phyloP scores from a whole-genome alignment of 2,329 filamentous ascomycete genomes.

The Orbilia ellipsospora region DNA sequence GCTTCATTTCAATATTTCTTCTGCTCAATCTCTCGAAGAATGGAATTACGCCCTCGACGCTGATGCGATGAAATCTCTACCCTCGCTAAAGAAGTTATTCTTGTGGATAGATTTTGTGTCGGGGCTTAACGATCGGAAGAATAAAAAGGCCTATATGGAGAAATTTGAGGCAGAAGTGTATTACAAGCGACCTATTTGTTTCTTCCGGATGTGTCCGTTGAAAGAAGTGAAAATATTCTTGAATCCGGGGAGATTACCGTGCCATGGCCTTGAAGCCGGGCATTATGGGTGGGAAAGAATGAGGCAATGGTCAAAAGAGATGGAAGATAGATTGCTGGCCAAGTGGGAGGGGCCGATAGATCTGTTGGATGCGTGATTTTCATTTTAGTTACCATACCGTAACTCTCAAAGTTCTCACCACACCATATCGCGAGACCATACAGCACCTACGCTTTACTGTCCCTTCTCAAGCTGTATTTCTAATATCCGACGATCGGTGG shows the following conservation, averaged over 20 bases:
- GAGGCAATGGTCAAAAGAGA: slow-evolving; percentile 8
- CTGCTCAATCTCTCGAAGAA: slow-evolving; percentile 2
- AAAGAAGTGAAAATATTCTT: slow-evolving; percentile 21
- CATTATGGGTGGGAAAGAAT: slow-evolving; percentile 26
- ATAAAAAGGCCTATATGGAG: slow-evolving; percentile 17
- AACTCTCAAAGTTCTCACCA: not conserved
- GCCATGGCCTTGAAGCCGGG: not conserved
- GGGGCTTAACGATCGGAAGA: not conserved
- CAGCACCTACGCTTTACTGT: too few species aligned
- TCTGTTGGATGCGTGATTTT: slow-evolving; percentile 17
- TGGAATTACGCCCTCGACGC: slow-evolving; percentile 21
- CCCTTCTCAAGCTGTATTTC: too few species aligned
- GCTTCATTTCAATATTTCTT: slow-evolving; percentile 22
- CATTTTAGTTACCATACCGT: not conserved
- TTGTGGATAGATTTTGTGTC: slow-evolving; percentile 31
- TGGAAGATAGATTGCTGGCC: slow-evolving; percentile 17
- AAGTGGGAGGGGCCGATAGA: slow-evolving; percentile 32
- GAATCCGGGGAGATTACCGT: slow-evolving; percentile 19
- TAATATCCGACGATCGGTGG: too few species aligned
- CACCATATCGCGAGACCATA: too few species aligned
- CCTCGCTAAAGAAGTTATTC: not conserved
- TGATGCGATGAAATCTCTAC: not conserved
- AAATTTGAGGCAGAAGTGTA: slow-evolving; percentile 22
- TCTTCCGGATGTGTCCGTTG: slow-evolving; percentile 37
- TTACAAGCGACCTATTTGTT: slow-evolving; percentile 25